phyloP scores from a whole-genome alignment of 148 eudicot species.

The Camellia lanceoleosa region DNA sequence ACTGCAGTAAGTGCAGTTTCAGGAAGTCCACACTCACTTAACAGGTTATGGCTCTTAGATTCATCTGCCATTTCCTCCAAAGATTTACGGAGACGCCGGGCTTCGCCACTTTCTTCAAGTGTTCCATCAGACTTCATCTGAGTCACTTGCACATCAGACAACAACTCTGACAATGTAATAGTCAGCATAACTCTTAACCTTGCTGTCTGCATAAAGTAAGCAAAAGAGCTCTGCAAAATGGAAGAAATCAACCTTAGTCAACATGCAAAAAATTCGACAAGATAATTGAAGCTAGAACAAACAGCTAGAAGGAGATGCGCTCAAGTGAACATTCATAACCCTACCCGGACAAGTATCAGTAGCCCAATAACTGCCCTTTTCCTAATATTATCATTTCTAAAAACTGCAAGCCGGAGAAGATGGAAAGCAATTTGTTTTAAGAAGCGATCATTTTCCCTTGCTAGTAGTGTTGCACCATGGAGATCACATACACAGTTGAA shows the following conservation, averaged over 20 bases:
- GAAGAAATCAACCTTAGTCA: constrained; percentile 8
- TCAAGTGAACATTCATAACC: constrained; percentile 14
- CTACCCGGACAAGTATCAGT: constrained; percentile 95
- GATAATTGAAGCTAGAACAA: neutral
- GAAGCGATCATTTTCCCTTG: constrained; percentile 98
- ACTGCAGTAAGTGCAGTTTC: constrained; percentile 58
- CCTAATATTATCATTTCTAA: constrained; percentile 80
- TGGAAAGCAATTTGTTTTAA: constrained; percentile 97
- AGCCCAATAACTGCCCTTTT: constrained; percentile 89
- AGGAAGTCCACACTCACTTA: constrained; percentile 78
- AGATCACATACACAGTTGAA: constrained; percentile 71
- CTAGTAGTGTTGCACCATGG: constrained; percentile 91
- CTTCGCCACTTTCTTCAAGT: constrained; percentile 98
- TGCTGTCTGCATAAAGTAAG: constrained; percentile 73
- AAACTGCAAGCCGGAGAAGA: constrained; percentile 96
- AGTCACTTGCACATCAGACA: constrained; percentile 98
- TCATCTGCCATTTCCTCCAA: constrained; percentile 97
- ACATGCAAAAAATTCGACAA: constrained; percentile 14
- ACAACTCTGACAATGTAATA: constrained; percentile 92
- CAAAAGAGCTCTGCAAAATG: constrained; percentile 84
- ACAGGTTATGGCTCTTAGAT: constrained; percentile 45
- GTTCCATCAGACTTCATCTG: constrained; percentile 97
- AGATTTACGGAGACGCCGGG: constrained; percentile 81
- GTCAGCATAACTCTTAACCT: constrained; percentile 93
- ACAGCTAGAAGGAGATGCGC: neutral